Base-by-base conservation (phyloP, 495 filamentous ascomycete species). In the Halenospora varia region DNA sequence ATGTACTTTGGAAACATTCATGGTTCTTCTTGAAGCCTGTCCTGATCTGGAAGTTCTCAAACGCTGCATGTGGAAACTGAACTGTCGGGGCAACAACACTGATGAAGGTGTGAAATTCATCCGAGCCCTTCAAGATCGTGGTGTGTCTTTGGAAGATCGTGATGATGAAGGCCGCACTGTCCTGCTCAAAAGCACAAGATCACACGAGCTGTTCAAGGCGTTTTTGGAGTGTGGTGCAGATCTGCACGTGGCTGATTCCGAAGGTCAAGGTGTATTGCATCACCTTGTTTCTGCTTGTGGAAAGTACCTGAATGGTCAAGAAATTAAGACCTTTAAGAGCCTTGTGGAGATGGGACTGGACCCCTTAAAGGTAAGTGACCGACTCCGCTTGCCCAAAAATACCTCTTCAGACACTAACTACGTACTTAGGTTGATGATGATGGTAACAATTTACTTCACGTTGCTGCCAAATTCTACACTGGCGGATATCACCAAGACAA, bases 141-240 rank as follows among this genome's bases (percentile, higher is more conserved):
- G 65, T 15, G 58, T 55, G 0, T 60, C 64, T 51, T 48, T 70
- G 22, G 61, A 68, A 41, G 59, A 59, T 20, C 55, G 54, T 41
- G 62, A 68, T 45, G 18, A 47, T 15, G 18, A 39, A 19, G 67
- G 65, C 6, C 25, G 13, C 18, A 69, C 67, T 20, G 45, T 40
- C 6, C 35, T 70, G 54, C 54, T 62, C 25, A 19, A 11, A 4
- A 48, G 24, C 15, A 22, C 29, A 3, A 2, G 42, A 19, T 23
- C 8, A 39, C 19, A n/a, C 10, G 46, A 44, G 18, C 29, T 48
- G 18, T 56, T 61, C 25, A 19, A 56, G 9, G 53, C 48, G 46
- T 29, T 61, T 22, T 1, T 61, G 44, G 53, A 61, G 47, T 56
- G 53, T 29, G 59, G 59, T 25, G 45, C 59, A 10, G 44, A 61